A percentile compares a stretch with the other conserved stretches of the same genome.
phyloP scores from a whole-genome alignment of 2,329 filamentous ascomycete genomes.

The Aspergillus tubingensis region DNA sequence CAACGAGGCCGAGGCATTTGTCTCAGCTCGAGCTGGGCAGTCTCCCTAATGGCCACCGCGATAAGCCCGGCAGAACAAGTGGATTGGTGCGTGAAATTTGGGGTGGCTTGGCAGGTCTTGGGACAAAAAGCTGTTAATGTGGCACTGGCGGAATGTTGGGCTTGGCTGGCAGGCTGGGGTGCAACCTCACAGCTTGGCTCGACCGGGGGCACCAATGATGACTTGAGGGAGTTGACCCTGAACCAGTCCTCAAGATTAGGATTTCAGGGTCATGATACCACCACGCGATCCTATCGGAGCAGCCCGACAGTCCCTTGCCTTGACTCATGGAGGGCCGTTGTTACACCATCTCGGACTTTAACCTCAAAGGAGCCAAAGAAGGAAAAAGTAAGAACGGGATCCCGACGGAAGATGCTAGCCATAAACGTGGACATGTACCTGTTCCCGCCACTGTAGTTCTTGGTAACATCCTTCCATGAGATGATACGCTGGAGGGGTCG shows the following conservation, averaged over 20 bases:
- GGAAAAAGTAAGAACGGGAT: too few relatives aligned
- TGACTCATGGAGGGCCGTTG: too few relatives aligned
- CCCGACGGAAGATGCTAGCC: too few relatives aligned
- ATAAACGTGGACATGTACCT: too few relatives aligned
- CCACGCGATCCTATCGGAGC: background rate
- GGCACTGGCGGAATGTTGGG: constrained; percentile 3
- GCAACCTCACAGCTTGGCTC: constrained; percentile 29
- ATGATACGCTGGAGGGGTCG: too few relatives aligned
- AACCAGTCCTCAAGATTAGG: background rate
- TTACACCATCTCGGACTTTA: too few relatives aligned
- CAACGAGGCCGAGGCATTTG: background rate
- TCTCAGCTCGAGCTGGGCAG: background rate
- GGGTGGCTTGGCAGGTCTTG: background rate
- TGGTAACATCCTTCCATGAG: too few relatives aligned
- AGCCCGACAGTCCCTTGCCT: background rate
- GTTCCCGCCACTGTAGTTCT: too few relatives aligned
- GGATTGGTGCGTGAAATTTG: background rate
- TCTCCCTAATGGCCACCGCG: background rate
- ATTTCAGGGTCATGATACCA: background rate
- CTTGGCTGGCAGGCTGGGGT: constrained; percentile 27
- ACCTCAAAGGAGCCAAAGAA: too few relatives aligned
- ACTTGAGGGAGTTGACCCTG: background rate
- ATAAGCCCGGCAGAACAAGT: background rate
- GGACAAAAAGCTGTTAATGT: background rate
- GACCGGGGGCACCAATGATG: constrained; percentile 1